phyloP scores from a whole-genome alignment of 306 rosid genomes.

The Betula pendula region DNA sequence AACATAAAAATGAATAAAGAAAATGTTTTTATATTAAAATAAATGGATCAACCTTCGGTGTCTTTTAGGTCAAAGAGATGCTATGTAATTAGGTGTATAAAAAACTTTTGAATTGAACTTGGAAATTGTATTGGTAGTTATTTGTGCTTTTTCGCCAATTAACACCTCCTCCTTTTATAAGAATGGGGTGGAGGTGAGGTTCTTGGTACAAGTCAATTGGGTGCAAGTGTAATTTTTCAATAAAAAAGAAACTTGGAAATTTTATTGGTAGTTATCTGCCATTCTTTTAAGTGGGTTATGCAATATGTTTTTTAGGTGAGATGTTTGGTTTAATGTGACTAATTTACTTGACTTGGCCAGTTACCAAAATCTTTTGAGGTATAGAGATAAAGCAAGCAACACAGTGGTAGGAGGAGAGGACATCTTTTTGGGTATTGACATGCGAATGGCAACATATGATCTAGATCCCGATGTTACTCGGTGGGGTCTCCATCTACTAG shows the following conservation, averaged over 20 bases:
- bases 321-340: not conserved
- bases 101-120: not conserved
- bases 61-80: not conserved
- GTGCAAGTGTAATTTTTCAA: not conserved
- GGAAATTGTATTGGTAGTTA: not conserved
- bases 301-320: not conserved
- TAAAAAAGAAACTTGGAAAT: not conserved
- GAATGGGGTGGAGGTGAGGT: not conserved
- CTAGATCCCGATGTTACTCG: constrained; percentile 82
- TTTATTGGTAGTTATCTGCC: not conserved
- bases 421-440: constrained; percentile 26
- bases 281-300: not conserved
- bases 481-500: constrained; percentile 92
- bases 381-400: constrained; percentile 14
- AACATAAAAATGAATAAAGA: too few species aligned
- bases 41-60: not conserved
- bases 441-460: constrained; percentile 46
- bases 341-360: constrained; percentile 28
- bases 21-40: not conserved
- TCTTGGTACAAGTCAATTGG: not conserved
- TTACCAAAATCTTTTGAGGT: constrained; percentile 24
- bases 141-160: not conserved
- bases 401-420: constrained; percentile 26
- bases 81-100: not conserved
- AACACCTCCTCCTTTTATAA: not conserved